A percentile compares a stretch with the other conserved stretches of the same genome.
These are phyloP conservation scores for Epichloe sibirici DNA, from an alignment of 2,329 filamentous ascomycete genomes.

Conservation along the genomic window DNA sequence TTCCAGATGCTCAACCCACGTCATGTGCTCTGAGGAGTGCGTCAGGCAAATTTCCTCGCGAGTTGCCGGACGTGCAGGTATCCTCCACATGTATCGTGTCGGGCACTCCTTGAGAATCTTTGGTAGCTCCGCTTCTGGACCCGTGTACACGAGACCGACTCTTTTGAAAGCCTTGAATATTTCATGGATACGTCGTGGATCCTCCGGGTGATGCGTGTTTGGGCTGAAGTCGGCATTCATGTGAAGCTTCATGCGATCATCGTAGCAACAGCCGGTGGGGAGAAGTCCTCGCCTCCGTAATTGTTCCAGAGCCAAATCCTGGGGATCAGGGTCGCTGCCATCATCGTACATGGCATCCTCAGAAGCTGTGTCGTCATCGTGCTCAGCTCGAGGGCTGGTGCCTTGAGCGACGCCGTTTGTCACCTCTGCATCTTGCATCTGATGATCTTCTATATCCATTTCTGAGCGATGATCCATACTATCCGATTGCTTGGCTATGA, in stretches of 20 bases:
- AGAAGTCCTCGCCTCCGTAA: conserved; percentile 37
- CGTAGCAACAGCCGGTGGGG: conserved; percentile 74
- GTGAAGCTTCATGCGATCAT: conserved; percentile 91
- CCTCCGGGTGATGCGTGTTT: conserved; percentile 81
- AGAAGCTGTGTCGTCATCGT: conserved; percentile 20
- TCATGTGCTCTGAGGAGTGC: conserved; percentile 65
- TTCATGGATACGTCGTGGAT: conserved; percentile 80
- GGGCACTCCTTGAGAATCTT: conserved; percentile 40
- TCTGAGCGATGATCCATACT: conserved; percentile 12
- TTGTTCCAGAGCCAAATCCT: conserved; percentile 25
- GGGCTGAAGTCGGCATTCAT: conserved; percentile 67
- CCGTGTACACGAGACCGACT: conserved; percentile 61
- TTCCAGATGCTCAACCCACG: conserved; percentile 56
- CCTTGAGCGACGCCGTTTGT: conserved; percentile 14
- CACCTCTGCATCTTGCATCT: conserved; percentile 28
- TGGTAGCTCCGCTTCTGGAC: conserved; percentile 41
- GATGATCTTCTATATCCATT: conserved; percentile 33
- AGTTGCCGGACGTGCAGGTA: conserved; percentile 65
- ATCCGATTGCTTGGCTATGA: not conserved
- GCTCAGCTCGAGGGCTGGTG: conserved; percentile 11
- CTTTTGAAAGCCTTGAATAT: conserved; percentile 85
- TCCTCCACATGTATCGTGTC: conserved; percentile 59
- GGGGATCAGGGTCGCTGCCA: conserved; percentile 23
- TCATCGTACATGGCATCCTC: conserved; percentile 23
- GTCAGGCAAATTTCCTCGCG: conserved; percentile 68